phyloP scores from a whole-genome alignment of 1,284 basidiomycete species.

The Xerocomus amazonicus region DNA sequence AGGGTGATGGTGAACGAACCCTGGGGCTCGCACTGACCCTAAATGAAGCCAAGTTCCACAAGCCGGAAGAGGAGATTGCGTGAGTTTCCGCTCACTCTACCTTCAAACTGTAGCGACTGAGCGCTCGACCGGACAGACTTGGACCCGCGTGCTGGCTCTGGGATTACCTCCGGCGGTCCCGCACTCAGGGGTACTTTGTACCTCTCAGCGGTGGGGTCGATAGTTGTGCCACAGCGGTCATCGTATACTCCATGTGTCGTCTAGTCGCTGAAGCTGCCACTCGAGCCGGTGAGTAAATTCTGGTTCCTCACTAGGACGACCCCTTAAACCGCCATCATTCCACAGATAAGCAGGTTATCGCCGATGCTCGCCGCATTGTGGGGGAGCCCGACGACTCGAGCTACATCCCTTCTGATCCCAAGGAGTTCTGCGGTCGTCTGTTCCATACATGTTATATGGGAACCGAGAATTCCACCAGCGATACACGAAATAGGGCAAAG shows the following conservation, averaged over 20 bases:
- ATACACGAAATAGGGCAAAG: slow-evolving; percentile 81
- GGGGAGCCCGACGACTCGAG: slow-evolving; percentile 78
- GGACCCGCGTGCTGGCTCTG: slow-evolving; percentile 99
- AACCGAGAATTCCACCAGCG: slow-evolving; percentile 89
- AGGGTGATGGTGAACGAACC: slow-evolving; percentile 49
- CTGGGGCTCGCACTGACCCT: slow-evolving; percentile 43
- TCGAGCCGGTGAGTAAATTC: slow-evolving; percentile 55
- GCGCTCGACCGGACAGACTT: slow-evolving; percentile 49
- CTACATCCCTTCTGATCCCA: slow-evolving; percentile 83
- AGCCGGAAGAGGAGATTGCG: slow-evolving; percentile 97
- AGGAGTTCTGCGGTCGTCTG: slow-evolving; percentile 81
- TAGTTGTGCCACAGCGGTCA: slow-evolving; percentile 93
- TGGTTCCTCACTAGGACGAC: neutral
- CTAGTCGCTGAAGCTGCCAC: slow-evolving; percentile 76
- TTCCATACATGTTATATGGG: slow-evolving; percentile 99
- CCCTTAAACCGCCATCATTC: neutral
- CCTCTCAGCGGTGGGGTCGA: slow-evolving; percentile 98
- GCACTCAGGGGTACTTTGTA: slow-evolving; percentile 94
- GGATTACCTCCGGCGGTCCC: slow-evolving; percentile 95
- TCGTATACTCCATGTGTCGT: slow-evolving; percentile 95
- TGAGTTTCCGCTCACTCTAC: slow-evolving; percentile 38
- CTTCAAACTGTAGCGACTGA: neutral
- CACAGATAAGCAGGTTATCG: slow-evolving; percentile 82
- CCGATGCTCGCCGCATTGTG: slow-evolving; percentile 85
- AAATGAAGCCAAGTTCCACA: slow-evolving; percentile 74